Evolutionary conservation across 805 yeast genomes (phyloP).

Genomic region (Metschnikowia cerradonensis): DNA sequence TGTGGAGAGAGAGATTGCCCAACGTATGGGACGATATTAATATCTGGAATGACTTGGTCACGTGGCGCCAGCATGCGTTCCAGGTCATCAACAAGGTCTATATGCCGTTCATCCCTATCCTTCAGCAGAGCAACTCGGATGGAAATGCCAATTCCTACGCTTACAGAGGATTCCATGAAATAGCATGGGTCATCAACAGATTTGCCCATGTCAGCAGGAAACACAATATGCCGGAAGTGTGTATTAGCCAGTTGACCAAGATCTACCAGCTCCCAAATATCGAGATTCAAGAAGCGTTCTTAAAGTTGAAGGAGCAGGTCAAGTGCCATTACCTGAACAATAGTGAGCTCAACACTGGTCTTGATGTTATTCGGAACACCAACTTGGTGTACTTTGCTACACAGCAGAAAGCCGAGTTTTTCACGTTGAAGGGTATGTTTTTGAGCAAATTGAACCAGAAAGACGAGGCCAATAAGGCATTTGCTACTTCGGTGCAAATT

Average conservation of each 20-base stretch:
- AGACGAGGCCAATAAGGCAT: constrained; percentile 96
- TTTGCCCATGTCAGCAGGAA: constrained; percentile 98
- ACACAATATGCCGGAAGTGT: constrained; percentile 95
- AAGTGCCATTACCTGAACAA: constrained; percentile 94
- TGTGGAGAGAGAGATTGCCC: constrained; percentile 97
- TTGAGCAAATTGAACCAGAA: constrained; percentile 83
- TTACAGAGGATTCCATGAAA: constrained; percentile 96
- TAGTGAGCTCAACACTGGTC: constrained; percentile 86
- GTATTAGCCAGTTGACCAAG: constrained; percentile 86
- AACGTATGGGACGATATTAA: constrained; percentile 97
- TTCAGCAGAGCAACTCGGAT: constrained; percentile 64
- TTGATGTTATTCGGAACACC: constrained; percentile 95
- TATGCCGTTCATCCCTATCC: constrained; percentile 83
- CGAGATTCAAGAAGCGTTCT: constrained; percentile 96
- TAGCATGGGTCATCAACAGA: constrained; percentile 97
- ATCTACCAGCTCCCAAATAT: constrained; percentile 95
- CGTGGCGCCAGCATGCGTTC: constrained; percentile 99
- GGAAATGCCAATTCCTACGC: constrained; percentile 87
- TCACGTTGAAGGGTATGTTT: constrained; percentile 97
- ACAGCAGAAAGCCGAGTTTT: constrained; percentile 96
- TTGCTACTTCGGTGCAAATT: constrained; percentile 95
- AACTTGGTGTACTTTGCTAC: constrained; percentile 94
- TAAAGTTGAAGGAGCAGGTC: constrained; percentile 94
- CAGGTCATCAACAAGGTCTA: constrained; percentile 92
- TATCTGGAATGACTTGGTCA: constrained; percentile 94